Evolutionary conservation across 2,329 filamentous ascomycete genomes (phyloP).

Genomic region (Cryphonectria naterciae): DNA sequence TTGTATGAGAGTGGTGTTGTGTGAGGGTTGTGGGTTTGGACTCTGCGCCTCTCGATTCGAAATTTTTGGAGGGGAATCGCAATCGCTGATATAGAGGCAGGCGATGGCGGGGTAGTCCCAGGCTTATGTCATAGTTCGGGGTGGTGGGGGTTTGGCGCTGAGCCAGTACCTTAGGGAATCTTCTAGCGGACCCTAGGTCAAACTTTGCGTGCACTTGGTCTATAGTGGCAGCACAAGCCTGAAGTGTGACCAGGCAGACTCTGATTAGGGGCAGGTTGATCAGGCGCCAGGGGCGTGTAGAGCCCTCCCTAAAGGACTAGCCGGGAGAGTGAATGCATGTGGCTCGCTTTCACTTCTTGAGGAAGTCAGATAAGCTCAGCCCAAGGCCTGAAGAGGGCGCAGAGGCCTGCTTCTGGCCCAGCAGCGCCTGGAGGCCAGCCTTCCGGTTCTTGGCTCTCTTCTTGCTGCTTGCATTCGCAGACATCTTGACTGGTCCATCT

Average conservation of each 20-base stretch:
- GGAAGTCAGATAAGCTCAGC: slow-evolving; percentile 61
- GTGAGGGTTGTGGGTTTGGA: neutral
- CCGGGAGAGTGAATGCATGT: neutral
- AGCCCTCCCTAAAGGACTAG: neutral
- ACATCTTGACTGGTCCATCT: slow-evolving; percentile 38
- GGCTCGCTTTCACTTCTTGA: slow-evolving; percentile 41
- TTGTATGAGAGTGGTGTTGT: neutral
- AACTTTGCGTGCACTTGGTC: neutral
- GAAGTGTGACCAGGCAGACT: neutral
- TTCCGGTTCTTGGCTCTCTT: slow-evolving; percentile 69
- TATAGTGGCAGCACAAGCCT: neutral
- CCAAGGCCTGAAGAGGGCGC: slow-evolving; percentile 43
- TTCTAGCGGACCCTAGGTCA: slow-evolving; percentile 22
- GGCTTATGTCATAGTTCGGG: slow-evolving; percentile 44
- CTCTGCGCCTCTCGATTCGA: slow-evolving; percentile 24
- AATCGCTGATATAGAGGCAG: slow-evolving; percentile 30
- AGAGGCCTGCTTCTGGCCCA: slow-evolving; percentile 55
- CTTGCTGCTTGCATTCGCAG: slow-evolving; percentile 63
- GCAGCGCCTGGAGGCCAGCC: slow-evolving; percentile 66
- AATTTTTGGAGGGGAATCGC: slow-evolving; percentile 44
- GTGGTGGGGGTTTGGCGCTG: too few relatives aligned
- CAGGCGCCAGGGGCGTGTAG: neutral
- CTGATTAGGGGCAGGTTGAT: neutral
- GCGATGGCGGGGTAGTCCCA: slow-evolving; percentile 41
- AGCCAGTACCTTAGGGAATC: slow-evolving; percentile 34